A percentile compares a stretch with the other conserved stretches of the same genome.
These are phyloP conservation scores for Hypoxylon sp. DNA, from an alignment of 2,329 filamentous ascomycete species.

Conservation along the genomic window DNA sequence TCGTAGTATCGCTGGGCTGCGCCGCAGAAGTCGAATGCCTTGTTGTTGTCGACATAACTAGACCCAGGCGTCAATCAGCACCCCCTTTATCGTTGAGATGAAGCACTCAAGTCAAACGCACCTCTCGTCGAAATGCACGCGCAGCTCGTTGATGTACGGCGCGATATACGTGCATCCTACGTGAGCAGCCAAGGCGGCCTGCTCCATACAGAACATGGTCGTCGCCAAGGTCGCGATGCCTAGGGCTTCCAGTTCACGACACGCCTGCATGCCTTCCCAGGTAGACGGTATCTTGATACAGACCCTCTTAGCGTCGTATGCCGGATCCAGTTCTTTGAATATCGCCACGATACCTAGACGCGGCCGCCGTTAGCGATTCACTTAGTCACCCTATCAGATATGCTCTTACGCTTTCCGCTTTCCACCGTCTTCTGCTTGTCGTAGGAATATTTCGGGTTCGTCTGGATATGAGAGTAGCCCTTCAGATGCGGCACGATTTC, in stretches of 20 bases:
- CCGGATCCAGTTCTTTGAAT: slow-evolving; percentile 54
- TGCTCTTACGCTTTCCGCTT: slow-evolving; percentile 58
- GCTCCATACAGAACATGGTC: slow-evolving; percentile 68
- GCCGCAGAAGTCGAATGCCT: slow-evolving; percentile 59
- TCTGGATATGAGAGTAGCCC: slow-evolving; percentile 65
- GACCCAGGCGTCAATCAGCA: slow-evolving; percentile 1
- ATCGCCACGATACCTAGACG: slow-evolving; percentile 58
- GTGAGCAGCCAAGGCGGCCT: slow-evolving; percentile 65
- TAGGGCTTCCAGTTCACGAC: slow-evolving; percentile 58
- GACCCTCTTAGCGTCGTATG: slow-evolving; percentile 57
- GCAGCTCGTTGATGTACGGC: slow-evolving; percentile 71
- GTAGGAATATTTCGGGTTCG: slow-evolving; percentile 64
- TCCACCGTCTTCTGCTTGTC: slow-evolving; percentile 56
- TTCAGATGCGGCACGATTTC: slow-evolving; percentile 58
- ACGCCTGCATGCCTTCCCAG: slow-evolving; percentile 70
- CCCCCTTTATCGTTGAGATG: neutral
- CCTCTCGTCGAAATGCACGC: slow-evolving; percentile 65
- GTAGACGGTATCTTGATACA: slow-evolving; percentile 71
- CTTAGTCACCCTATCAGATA: neutral
- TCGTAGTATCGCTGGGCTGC: slow-evolving; percentile 62
- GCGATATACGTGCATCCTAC: slow-evolving; percentile 68
- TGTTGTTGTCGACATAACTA: slow-evolving; percentile 58
- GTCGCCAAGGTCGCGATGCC: slow-evolving; percentile 69
- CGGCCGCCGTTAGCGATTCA: slow-evolving; percentile 5
- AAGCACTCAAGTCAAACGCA: slow-evolving; percentile 40